Evolutionary conservation across 164 flowering plant species (phyloP), one percentile per base, ranked within the genome.

Genomic region (Kalanchoe fedtschenkoi): DNA sequence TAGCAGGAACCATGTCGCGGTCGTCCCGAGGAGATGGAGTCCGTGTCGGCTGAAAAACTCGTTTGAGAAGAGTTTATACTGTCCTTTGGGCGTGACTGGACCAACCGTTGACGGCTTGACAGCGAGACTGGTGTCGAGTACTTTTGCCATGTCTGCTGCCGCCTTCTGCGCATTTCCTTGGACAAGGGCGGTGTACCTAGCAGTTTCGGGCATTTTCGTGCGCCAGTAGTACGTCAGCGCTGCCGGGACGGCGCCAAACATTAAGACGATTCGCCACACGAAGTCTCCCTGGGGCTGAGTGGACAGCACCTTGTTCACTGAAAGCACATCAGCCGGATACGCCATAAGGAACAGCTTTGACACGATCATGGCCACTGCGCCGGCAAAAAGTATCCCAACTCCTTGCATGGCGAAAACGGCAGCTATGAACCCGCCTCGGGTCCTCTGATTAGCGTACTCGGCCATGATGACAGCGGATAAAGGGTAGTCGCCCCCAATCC

Each of bases 201-300:
- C 81, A 0, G 85, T 81, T 47, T 81, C 85, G 1, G 85, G 85
- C 80, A 81, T 81, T 62, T 75, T 76, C 73, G 70, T 63, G 14
- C 82, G 68, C 85, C 81, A 81, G 56, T 81, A 81, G 69, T 69
- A 81, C 5, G 85, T 81, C 32, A 78, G 34, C 1, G 43, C 28
- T 1, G 84, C 84, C 1, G 84, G 84, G n/a, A 76, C 37, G 3
- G 80, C 84, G 1, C 84, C 84, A 6, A 80, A 69, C 82, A 80
- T 80, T 39, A 80, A 74, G 10, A 80, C 70, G 19, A 80, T 74
- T 19, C 84, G 63, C 84, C 84, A 78, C 0, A 76, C 71, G 19
- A 57, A 76, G 56, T 80, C 84, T 0, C 66, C 81, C 29, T 74
- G 65, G 1, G 79, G 77, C 56, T 71, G 76, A 13, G 78, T 74